Percentiles rank a stretch among this genome's conserved stretches.
Conservation (phyloP, 306 rosid species). For the Quercus glauca region DNA sequence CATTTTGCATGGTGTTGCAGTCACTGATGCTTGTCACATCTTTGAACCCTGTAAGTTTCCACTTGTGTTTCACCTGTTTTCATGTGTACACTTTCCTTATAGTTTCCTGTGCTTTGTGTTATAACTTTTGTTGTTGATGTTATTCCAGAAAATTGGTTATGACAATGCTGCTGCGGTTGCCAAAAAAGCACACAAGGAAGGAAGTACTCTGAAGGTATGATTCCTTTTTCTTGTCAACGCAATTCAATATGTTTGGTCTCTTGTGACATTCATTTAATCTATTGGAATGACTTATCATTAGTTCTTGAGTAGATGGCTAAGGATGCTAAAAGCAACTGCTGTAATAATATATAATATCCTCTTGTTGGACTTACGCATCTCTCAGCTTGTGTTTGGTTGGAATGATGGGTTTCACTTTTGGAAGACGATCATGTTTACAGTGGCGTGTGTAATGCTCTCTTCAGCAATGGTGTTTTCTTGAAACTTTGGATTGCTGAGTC, state of each 20-base stretch:
- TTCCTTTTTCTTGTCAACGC: conserved; percentile 15
- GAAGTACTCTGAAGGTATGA: conserved; percentile 79
- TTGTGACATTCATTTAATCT: background rate
- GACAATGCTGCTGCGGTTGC: conserved; percentile 99
- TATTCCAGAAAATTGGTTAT: conserved; percentile 92
- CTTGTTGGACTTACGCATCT: background rate
- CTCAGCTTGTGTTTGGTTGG: background rate
- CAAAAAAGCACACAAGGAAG: conserved; percentile 96
- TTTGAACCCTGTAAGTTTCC: conserved; percentile 82
- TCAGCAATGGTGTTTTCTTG: background rate
- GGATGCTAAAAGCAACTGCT: background rate
- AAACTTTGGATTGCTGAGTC: conserved; percentile 7
- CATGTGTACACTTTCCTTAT: background rate
- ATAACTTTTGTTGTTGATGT: conserved; percentile 10
- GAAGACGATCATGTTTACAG: conserved; percentile 5
- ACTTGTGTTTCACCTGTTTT: background rate
- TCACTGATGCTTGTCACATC: conserved; percentile 96
- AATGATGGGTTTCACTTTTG: conserved; percentile 4
- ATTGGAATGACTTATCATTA: background rate
- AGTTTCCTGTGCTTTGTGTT: background rate
- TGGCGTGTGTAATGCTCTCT: conserved; percentile 8
- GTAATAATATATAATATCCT: background rate
- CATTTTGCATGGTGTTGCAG: conserved; percentile 48
- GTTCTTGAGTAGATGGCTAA: background rate
- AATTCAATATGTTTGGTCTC: conserved; percentile 3